Evolutionary conservation across 352 stramenopile genomes (phyloP).

Genomic region (Vaucheria bursata): DNA sequence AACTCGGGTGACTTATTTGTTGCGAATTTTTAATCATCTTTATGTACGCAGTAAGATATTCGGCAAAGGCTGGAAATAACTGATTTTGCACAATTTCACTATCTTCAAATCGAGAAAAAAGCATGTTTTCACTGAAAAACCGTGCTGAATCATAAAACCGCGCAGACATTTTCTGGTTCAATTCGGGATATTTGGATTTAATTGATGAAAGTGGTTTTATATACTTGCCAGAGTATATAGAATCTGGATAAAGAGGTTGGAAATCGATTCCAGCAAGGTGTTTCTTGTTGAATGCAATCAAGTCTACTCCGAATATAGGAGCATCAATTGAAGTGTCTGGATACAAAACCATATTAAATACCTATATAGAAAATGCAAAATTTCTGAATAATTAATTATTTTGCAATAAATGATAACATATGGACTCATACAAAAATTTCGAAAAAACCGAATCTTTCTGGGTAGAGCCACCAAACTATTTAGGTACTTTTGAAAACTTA

Average conservation of each 20-base stretch:
- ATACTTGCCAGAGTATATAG: conserved; percentile 30
- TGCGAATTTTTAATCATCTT: conserved; percentile 12
- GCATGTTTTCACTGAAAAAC: conserved; percentile 51
- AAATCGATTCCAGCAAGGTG: conserved; percentile 50
- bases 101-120: conserved; percentile 51
- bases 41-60: conserved; percentile 49
- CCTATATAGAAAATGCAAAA: too few relatives aligned
- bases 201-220: conserved; percentile 33
- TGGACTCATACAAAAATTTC: too few relatives aligned
- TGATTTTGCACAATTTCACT: conserved; percentile 13
- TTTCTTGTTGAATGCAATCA: conserved; percentile 50
- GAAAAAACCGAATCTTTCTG: background rate
- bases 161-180: conserved; percentile 47
- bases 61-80: conserved; percentile 48
- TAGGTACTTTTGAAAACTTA: too few relatives aligned
- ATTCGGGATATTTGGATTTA: conserved; percentile 49
- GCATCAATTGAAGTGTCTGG: conserved; percentile 49
- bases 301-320: conserved; percentile 49
- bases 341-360: conserved; percentile 51
- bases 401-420: too few relatives aligned
- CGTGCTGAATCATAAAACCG: conserved; percentile 50
- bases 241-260: conserved; percentile 47
- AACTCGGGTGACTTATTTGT: conserved; percentile 5
- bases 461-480: too few relatives aligned
- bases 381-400: too few relatives aligned